Conservation (phyloP, 225 moss, liverwort and hornwort species). For the Bryum argenteum region DNA sequence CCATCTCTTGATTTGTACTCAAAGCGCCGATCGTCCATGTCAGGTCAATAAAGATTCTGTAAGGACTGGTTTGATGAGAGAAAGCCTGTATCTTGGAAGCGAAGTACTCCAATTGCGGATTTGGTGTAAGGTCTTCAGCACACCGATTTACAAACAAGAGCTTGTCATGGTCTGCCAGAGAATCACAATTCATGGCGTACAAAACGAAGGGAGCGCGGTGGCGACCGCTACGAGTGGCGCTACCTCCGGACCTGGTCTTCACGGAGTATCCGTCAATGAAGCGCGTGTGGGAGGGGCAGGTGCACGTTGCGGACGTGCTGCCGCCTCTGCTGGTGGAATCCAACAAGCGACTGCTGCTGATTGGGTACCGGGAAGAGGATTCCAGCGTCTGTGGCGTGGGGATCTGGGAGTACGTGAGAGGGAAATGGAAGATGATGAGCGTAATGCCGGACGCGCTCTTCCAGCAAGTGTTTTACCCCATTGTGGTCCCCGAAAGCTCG, state of each 20-base stretch:
- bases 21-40: too few relatives aligned
- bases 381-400: slow-evolving; percentile 26
- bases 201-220: slow-evolving; percentile 38
- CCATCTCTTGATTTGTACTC: not conserved
- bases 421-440: slow-evolving; percentile 33
- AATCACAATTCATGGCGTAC: slow-evolving; percentile 46
- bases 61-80: too few relatives aligned
- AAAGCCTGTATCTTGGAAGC: too few relatives aligned
- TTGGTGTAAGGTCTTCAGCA: too few relatives aligned
- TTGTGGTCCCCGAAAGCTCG: not conserved
- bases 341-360: slow-evolving; percentile 35
- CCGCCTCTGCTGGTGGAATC: slow-evolving; percentile 55
- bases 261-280: slow-evolving; percentile 52
- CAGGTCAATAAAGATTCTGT: too few relatives aligned
- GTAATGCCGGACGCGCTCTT: slow-evolving; percentile 39
- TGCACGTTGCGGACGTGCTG: slow-evolving; percentile 35
- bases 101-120: too few relatives aligned
- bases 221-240: slow-evolving; percentile 37
- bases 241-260: slow-evolving; percentile 47
- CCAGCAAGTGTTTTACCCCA: slow-evolving; percentile 29
- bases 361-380: slow-evolving; percentile 42
- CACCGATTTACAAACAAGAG: not conserved
- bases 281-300: slow-evolving; percentile 40
- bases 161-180: slow-evolving; percentile 29
- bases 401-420: slow-evolving; percentile 47